Evolutionary conservation across 225 moss, liverwort and hornwort genomes (phyloP), one percentile per base, ranked within the genome.

Genomic region (Neckera pumila): DNA sequence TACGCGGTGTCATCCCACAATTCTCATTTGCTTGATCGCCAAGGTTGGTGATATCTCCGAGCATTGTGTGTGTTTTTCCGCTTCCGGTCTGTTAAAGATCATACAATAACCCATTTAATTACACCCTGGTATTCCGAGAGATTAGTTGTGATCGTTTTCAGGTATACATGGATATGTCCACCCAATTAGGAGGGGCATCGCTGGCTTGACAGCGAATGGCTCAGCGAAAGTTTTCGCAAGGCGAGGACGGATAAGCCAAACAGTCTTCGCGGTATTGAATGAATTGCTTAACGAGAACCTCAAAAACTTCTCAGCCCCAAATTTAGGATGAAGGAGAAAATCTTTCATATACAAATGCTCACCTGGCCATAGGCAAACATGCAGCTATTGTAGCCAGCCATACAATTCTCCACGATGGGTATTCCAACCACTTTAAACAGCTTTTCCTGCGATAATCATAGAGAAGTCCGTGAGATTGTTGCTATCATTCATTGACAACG

Each of bases 291-390:
- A 19, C 49, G 34, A 34, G 28, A 64, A 54, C 58, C 62, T 77
- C 56, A 20, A 51, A 5, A 20, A 30, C 2, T 45, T 12, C 53
- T 87, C 69, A 28, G 28, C 57, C 63, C 51, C 14, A 36, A 13
- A 18, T n/a, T 19, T 34, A 60, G 3, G 40, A 84, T 60, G 36
- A 25, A 51, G 51, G 36, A 80, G 65, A 63, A n/a, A 20, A 8
- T 30, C 6, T 5, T 74, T 49, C 40, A 17, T 21, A 22, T 9
- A 27, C 18, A 43, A 61, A 84, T 74, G 17, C 31, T 92, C 74
- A 92, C 92, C 94, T 97, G 96, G 45, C 98, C 98, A 51, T 97
- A 98, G 69, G 98, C 98, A 88, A 98, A 98, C 95, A 98, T 97
- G 89, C 96, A 98, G 92, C 98, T 98, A 88, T 97, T 98, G 91